phyloP scores from a whole-genome alignment of 2,329 filamentous ascomycete genomes.

The Zymoseptoria passerinii region DNA sequence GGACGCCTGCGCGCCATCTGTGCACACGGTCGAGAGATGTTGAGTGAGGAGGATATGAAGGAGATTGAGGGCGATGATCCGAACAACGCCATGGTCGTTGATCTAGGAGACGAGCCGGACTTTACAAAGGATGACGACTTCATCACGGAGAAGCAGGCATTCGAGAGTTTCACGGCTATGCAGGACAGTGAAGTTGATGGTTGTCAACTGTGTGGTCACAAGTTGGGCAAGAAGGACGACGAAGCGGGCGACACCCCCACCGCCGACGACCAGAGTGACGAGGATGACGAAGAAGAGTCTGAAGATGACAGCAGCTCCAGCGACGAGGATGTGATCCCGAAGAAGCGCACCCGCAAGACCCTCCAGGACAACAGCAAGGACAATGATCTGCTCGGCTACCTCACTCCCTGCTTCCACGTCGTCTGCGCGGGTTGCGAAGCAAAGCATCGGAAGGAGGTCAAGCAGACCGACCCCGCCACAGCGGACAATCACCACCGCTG shows the following conservation, averaged over 20 bases:
- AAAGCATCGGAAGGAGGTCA: conserved; percentile 42
- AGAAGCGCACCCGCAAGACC: conserved; percentile 20
- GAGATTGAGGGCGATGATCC: conserved; percentile 61
- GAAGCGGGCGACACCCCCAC: conserved; percentile 40
- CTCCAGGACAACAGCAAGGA: conserved; percentile 51
- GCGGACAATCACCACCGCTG: conserved; percentile 51
- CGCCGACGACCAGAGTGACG: conserved; percentile 18
- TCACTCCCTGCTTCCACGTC: conserved; percentile 82
- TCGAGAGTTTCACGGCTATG: conserved; percentile 78
- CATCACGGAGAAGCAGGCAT: conserved; percentile 63
- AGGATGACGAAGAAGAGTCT: neutral
- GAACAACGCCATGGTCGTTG: conserved; percentile 78
- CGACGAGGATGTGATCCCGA: conserved; percentile 34
- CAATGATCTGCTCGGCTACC: conserved; percentile 57
- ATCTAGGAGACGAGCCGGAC: conserved; percentile 63
- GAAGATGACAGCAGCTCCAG: conserved; percentile 46
- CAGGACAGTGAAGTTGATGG: conserved; percentile 68
- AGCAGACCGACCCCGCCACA: conserved; percentile 23
- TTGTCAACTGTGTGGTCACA: conserved; percentile 62
- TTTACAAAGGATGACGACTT: conserved; percentile 48
- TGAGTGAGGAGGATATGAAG: conserved; percentile 74
- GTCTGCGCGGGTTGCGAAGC: conserved; percentile 68
- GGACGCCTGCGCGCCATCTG: conserved; percentile 82
- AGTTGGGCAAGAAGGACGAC: conserved; percentile 49
- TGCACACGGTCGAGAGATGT: conserved; percentile 84